These are phyloP conservation scores for Fusarium begoniae DNA, from an alignment of 2,329 filamentous ascomycete species.

Conservation along the genomic window DNA sequence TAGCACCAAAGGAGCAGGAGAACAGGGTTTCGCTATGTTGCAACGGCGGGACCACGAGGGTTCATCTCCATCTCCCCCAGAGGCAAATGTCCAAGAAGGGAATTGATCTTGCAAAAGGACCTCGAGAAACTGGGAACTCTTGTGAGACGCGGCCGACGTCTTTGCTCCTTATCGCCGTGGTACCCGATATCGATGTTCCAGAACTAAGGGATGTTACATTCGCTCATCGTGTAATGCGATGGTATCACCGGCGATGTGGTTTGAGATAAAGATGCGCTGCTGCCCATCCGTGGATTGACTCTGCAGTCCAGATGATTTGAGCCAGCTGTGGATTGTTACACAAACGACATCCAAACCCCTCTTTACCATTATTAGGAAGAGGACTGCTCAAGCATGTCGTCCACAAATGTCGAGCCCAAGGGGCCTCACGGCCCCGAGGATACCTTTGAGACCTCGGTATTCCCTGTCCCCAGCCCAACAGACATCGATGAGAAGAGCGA, in stretches of 20 bases:
- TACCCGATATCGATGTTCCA: neutral
- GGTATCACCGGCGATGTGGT: neutral
- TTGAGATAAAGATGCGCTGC: slow-evolving; percentile 2
- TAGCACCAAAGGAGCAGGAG: slow-evolving; percentile 12
- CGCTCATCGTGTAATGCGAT: slow-evolving; percentile 9
- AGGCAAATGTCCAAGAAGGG: neutral
- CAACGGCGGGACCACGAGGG: neutral
- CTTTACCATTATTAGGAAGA: neutral
- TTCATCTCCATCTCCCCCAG: neutral
- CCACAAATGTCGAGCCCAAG: slow-evolving; percentile 3
- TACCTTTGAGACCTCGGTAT: slow-evolving; percentile 19
- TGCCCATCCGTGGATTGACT: neutral
- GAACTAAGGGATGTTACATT: slow-evolving; percentile 9
- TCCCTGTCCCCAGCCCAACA: slow-evolving; percentile 23
- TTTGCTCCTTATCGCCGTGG: neutral
- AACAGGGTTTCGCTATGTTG: neutral
- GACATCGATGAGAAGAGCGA: slow-evolving; percentile 24
- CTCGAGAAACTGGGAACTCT: neutral
- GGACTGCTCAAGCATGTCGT: slow-evolving; percentile 3
- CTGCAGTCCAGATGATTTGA: neutral
- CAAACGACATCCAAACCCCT: neutral
- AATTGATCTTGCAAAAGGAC: slow-evolving; percentile 13
- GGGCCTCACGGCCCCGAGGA: slow-evolving; percentile 6
- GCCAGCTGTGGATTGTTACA: neutral
- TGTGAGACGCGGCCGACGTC: neutral